Evolutionary conservation across 2,329 filamentous ascomycete species (phyloP), one percentile per base, ranked within the genome.

Genomic region (Xylaria sp.): DNA sequence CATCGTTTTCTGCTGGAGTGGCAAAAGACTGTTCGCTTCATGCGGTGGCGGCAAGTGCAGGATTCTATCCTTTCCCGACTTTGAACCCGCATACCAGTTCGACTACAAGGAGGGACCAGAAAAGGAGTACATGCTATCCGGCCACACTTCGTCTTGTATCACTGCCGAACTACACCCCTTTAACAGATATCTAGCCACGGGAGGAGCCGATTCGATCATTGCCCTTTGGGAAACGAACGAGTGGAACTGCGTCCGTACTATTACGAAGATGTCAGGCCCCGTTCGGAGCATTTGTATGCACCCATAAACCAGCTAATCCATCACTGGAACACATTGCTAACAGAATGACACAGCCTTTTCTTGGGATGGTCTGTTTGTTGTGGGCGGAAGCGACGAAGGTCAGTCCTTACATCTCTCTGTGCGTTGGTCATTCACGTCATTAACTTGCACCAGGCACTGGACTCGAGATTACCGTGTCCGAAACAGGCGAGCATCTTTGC

Each of bases 161-260:
- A 82, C 84, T 7, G 80, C 85, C 10, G 86, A 87, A 63, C 76
- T 92, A 67, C 88, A 89, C 63, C 89, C 90, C 0, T 85, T 83
- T 50, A 89, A 86, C 47, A 80, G 85, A 48, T 89, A 86, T 69
- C 78, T 93, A 50, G 90, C 90, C 0, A 89, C 88, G 0, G 90
- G 89, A 35, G 89, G 88, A 8, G 85, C 86, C 8, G 90, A 93
- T 69, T 88, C 87, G 1, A 82, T 91, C 54, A 88, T 92, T 65
- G 81, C 87, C 4, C 77, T 93, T 2, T 93, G 89, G 87, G 89
- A 92, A 68, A 92, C 89, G 2, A 80, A 81, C 47, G 86, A 90
- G 65, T 92, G 89, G 88, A 84, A 90, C 58, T 92, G 89, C 69
- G 82, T 87, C 68, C 82, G 86, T 61, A 91, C 88, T 1, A 78